Percentiles rank a stretch among this genome's conserved stretches.
Evolutionary conservation across 192 early-diverging fungal species (phyloP).

Genomic region (Rhizoclosmatium sp.): DNA sequence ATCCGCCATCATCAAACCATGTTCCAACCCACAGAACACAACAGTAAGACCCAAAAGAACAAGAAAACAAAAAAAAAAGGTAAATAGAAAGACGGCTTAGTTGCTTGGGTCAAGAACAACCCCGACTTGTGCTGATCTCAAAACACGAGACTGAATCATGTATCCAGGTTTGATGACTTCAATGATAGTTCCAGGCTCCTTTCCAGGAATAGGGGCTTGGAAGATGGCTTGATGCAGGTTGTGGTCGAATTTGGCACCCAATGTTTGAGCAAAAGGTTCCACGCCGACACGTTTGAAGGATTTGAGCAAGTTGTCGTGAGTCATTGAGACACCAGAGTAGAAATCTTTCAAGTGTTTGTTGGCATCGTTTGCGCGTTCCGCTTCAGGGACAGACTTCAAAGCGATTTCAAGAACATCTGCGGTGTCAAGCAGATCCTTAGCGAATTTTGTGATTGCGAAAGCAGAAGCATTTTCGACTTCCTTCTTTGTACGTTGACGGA

Average conservation of each 20-base stretch:
- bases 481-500: slow-evolving; percentile 84
- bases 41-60: neutral
- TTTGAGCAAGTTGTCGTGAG: slow-evolving; percentile 82
- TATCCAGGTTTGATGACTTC: slow-evolving; percentile 95
- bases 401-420: slow-evolving; percentile 93
- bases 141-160: slow-evolving; percentile 86
- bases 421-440: slow-evolving; percentile 92
- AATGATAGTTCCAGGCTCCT: slow-evolving; percentile 88
- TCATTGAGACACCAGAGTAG: slow-evolving; percentile 89
- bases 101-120: slow-evolving; percentile 67
- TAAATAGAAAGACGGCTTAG: slow-evolving; percentile 3
- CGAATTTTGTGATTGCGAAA: slow-evolving; percentile 98
- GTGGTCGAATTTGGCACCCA: slow-evolving; percentile 92
- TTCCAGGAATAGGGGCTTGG: slow-evolving; percentile 87
- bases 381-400: slow-evolving; percentile 83
- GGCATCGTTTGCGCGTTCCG: slow-evolving; percentile 51
- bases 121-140: slow-evolving; percentile 95
- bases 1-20: neutral
- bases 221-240: slow-evolving; percentile 95
- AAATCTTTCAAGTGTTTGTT: slow-evolving; percentile 78
- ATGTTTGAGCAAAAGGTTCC: slow-evolving; percentile 77
- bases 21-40: neutral
- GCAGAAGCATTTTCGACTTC: slow-evolving; percentile 83
- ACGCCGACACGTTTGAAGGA: slow-evolving; percentile 86
- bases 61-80: slow-evolving; percentile 4